phyloP scores from a whole-genome alignment of 139 green algal genomes.

The Chlorella sp. region DNA sequence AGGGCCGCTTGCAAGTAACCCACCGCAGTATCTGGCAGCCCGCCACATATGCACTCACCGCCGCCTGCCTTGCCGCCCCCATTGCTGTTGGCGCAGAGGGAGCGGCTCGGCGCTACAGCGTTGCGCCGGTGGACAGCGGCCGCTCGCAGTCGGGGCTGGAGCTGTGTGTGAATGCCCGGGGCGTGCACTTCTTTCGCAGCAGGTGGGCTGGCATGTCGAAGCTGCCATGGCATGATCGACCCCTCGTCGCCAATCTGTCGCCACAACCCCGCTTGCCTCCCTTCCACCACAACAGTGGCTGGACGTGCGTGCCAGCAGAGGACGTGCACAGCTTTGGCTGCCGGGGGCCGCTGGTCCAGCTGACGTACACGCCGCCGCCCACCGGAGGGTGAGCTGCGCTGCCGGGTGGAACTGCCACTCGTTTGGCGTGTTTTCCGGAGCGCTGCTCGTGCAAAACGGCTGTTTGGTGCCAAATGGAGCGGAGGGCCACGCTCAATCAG shows the following conservation, averaged over 20 bases:
- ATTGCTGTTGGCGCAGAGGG: constrained; percentile 30
- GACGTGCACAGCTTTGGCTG: constrained; percentile 5
- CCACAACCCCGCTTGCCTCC: no score
- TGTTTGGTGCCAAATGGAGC: no score
- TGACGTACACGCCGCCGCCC: not conserved
- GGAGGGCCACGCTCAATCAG: no score
- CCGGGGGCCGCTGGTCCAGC: not conserved
- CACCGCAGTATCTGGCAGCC: no score
- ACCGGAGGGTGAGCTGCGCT: not conserved
- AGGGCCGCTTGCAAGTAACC: no score
- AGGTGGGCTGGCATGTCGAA: constrained; percentile 1
- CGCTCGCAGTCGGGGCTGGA: not conserved
- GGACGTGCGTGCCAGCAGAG: constrained; percentile 5
- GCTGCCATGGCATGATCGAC: no score
- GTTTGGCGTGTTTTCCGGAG: no score
- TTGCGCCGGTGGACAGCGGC: not conserved
- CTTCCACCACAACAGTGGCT: no score
- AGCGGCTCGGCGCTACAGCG: not conserved
- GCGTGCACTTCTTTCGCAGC: constrained; percentile 26
- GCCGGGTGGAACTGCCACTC: not conserved
- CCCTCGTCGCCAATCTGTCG: no score
- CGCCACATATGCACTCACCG: not conserved
- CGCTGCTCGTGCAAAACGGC: no score
- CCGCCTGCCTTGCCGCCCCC: not conserved
- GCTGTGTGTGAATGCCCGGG: constrained; percentile 5